phyloP scores from a whole-genome alignment of 2,329 filamentous ascomycete species.

The Talaromyces sp. region DNA sequence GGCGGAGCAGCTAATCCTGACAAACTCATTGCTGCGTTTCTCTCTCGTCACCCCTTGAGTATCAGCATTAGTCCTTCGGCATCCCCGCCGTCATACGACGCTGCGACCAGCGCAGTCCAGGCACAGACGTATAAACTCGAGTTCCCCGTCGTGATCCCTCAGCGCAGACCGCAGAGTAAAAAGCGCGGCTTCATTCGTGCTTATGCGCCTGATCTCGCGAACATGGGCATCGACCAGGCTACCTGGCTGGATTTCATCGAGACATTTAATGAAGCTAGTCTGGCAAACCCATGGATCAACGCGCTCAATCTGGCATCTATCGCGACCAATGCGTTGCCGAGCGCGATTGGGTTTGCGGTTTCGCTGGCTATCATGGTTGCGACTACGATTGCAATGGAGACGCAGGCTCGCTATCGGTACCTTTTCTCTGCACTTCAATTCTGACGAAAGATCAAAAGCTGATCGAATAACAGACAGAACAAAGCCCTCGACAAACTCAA shows the following conservation, averaged over 20 bases:
- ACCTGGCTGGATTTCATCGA: slow-evolving; percentile 39
- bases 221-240: slow-evolving; percentile 34
- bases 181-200: slow-evolving; percentile 39
- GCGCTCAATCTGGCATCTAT: slow-evolving; percentile 15
- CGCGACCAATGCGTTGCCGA: slow-evolving; percentile 2
- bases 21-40: slow-evolving; percentile 18
- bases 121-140: not conserved
- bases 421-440: not conserved
- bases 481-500: slow-evolving; percentile 56
- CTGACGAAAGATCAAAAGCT: not conserved
- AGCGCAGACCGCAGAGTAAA: slow-evolving; percentile 36
- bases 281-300: slow-evolving; percentile 17
- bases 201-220: slow-evolving; percentile 36
- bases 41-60: slow-evolving; percentile 13
- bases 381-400: slow-evolving; percentile 9
- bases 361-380: slow-evolving; percentile 14
- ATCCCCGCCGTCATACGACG: not conserved
- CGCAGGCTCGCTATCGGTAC: slow-evolving; percentile 23
- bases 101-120: not conserved
- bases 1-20: slow-evolving; percentile 13
- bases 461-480: slow-evolving; percentile 39
- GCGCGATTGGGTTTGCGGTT: slow-evolving; percentile 1
- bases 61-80: not conserved
- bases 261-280: slow-evolving; percentile 22
- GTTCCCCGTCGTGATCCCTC: slow-evolving; percentile 38